These are phyloP conservation scores for Boletus tomentosulus DNA, from an alignment of 768 basidiomycete genomes.

Conservation along the genomic window DNA sequence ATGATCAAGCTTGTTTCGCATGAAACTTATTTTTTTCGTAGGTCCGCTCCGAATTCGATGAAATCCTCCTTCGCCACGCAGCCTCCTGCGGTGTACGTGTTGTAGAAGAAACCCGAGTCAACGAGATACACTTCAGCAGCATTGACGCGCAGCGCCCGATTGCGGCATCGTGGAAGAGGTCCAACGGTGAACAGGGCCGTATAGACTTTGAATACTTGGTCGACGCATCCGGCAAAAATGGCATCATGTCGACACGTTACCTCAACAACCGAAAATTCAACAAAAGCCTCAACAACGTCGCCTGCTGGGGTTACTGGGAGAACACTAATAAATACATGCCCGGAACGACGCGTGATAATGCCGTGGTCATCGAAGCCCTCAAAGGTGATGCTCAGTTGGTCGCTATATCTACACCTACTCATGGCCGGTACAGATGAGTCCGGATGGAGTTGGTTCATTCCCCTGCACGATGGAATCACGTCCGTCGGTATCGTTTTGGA, in stretches of 20 bases:
- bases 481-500: background rate
- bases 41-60: background rate
- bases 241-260: background rate
- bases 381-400: background rate
- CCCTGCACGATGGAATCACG: background rate
- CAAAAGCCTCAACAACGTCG: background rate
- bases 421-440: background rate
- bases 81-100: background rate
- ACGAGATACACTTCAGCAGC: background rate
- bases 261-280: slow-evolving; percentile 2
- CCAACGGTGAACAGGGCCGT: background rate
- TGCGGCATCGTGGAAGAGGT: background rate
- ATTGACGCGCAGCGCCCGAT: background rate
- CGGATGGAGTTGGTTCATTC: background rate
- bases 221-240: background rate
- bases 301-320: slow-evolving; percentile 2
- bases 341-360: background rate
- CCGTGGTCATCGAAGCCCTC: background rate
- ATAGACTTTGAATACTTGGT: background rate
- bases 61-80: background rate
- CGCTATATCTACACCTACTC: background rate
- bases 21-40: background rate
- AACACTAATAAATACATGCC: background rate
- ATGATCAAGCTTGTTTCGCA: background rate
- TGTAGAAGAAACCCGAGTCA: background rate